Base-by-base conservation (phyloP, 2,329 filamentous ascomycete species). In the Cucurbitaria berberidis region DNA sequence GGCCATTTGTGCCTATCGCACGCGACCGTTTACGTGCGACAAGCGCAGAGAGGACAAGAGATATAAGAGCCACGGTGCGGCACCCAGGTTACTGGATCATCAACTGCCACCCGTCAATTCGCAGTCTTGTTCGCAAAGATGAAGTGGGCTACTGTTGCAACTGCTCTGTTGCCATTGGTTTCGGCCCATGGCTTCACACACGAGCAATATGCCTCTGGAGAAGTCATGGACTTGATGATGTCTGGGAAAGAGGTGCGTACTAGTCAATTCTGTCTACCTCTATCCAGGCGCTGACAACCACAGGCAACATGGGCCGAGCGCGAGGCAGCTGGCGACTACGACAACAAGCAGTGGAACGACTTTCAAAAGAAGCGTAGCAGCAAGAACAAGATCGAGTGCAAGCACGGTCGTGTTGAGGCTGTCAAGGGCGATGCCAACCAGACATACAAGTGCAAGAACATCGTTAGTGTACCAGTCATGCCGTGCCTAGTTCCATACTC, bases 371-470 rank as follows among this genome's bases (percentile, higher is more conserved):
- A 70, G 52, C 62, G 66, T 8, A 18, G 43, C 48, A 57, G 62
- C 56, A 68, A 67, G 55, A 60, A 67, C 52, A 57, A 62, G 53
- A 68, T 73, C 40, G 57, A 60, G 38, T 73, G 70, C 65, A 69
- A 68, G 26, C 47, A 76, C 46, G 75, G 74, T 45, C 57, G 67
- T 5, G 74, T 73, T 5, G 68, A 70, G 45, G 75, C 71, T 29
- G 72, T 75, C 34, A 63, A 66, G 45, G 73, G 72, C 55, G 73
- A 77, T 30, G 57, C 73, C 16, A 69, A 70, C 48, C 73, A 76
- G 60, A 76, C 74, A 1, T 77, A 77, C 67, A 71, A 70, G 52
- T 77, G 74, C 63, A 74, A 75, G 54, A 68, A 74, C 50, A 77
- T 84, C 11, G 82, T 84, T 59, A 74, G 82, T 11, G n/a, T 18